These are phyloP conservation scores for Candida qinlingensis DNA, from an alignment of 805 yeast genomes.

Conservation along the genomic window DNA sequence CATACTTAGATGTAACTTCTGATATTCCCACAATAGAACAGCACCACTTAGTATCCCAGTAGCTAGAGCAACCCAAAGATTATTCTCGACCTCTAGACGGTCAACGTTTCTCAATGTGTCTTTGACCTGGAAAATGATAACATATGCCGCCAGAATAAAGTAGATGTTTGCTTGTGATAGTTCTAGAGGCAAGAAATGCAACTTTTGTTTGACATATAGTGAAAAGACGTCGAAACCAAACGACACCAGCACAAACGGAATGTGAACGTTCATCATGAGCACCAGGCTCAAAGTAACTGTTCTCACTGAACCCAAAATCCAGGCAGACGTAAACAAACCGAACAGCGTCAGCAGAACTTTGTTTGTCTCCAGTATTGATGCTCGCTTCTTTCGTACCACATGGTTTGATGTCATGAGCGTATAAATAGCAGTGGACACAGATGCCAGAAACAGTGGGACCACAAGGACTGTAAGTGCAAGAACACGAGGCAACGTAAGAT, in stretches of 20 bases:
- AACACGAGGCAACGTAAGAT: neutral
- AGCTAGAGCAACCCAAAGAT: slow-evolving; percentile 1
- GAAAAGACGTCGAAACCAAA: slow-evolving; percentile 13
- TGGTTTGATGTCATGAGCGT: slow-evolving; percentile 1
- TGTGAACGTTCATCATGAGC: slow-evolving; percentile 14
- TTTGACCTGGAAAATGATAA: slow-evolving; percentile 2
- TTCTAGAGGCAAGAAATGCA: neutral
- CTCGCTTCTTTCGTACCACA: slow-evolving; percentile 1
- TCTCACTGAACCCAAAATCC: slow-evolving; percentile 21
- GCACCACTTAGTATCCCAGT: neutral
- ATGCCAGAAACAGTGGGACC: slow-evolving; percentile 15
- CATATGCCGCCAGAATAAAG: slow-evolving; percentile 6
- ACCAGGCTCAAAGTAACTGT: slow-evolving; percentile 18
- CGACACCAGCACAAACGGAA: slow-evolving; percentile 7
- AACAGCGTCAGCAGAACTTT: slow-evolving; percentile 4
- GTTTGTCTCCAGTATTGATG: neutral
- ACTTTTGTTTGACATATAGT: slow-evolving; percentile 3
- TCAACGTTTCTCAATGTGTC: slow-evolving; percentile 14
- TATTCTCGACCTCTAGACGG: neutral
- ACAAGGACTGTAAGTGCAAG: slow-evolving; percentile 1
- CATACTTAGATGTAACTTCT: slow-evolving; percentile 19
- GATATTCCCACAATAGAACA: slow-evolving; percentile 1
- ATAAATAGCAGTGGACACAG: slow-evolving; percentile 11
- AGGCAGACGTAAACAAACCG: slow-evolving; percentile 11
- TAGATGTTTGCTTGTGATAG: slow-evolving; percentile 5